Evolutionary conservation across 2,329 filamentous ascomycete species (phyloP).

Genomic region (Chaetomiaceae sp.): DNA sequence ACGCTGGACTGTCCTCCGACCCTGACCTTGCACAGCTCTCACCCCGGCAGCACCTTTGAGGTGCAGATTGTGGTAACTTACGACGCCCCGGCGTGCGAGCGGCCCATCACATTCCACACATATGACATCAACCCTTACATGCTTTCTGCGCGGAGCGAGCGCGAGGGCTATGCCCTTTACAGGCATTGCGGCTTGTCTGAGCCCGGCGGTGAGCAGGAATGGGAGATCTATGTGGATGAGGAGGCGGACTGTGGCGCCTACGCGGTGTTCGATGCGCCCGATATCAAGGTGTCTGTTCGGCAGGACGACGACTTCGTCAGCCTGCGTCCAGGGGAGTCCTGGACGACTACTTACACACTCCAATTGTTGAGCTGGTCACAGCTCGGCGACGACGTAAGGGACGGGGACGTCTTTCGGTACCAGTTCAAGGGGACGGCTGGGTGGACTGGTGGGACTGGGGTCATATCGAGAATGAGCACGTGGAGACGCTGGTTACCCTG

Average conservation of each 20-base stretch:
- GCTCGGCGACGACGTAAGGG: not conserved
- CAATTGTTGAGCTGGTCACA: not conserved
- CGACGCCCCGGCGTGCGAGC: not conserved
- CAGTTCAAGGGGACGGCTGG: not conserved
- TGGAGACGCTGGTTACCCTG: not conserved
- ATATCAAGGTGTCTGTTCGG: not conserved
- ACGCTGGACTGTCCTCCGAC: not conserved
- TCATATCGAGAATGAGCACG: not conserved
- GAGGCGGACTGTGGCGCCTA: not conserved
- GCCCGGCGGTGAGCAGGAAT: not conserved
- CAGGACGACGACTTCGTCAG: not conserved
- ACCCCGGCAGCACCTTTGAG: not conserved
- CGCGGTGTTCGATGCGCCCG: not conserved
- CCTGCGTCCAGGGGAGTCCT: not conserved
- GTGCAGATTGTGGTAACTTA: not conserved
- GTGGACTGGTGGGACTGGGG: constrained; percentile 1
- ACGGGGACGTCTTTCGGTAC: not conserved
- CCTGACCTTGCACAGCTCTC: not conserved
- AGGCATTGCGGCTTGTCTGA: not conserved
- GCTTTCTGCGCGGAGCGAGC: not conserved
- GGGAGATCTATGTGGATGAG: not conserved
- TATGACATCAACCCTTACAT: not conserved
- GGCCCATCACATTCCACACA: not conserved
- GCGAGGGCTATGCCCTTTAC: not conserved
- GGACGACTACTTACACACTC: not conserved